Conservation (phyloP, 768 basidiomycete species). For the Chalciporus piperatus region DNA sequence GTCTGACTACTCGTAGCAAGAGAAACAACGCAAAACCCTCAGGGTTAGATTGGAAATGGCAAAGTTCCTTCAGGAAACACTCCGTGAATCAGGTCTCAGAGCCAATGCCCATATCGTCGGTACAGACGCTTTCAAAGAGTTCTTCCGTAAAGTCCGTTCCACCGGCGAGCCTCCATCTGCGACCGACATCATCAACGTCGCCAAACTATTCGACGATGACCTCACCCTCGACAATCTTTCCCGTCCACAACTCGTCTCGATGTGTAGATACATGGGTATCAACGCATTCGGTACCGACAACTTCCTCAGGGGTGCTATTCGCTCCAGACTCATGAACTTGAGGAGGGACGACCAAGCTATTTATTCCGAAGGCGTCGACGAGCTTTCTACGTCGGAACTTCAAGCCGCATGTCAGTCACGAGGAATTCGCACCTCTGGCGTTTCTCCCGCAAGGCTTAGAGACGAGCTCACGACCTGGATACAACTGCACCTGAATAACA, state of each 20-base stretch:
- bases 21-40: constrained; percentile 94
- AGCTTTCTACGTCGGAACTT: constrained; percentile 86
- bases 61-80: constrained; percentile 97
- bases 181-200: constrained; percentile 88
- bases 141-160: constrained; percentile 96
- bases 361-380: constrained; percentile 83
- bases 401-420: constrained; percentile 92
- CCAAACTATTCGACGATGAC: constrained; percentile 96
- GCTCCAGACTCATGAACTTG: constrained; percentile 75
- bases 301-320: constrained; percentile 90
- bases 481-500: constrained; percentile 81
- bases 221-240: constrained; percentile 97
- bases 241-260: constrained; percentile 95
- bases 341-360: constrained; percentile 94
- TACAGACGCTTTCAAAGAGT: constrained; percentile 96
- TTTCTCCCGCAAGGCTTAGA: constrained; percentile 83
- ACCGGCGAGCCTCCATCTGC: constrained; percentile 93
- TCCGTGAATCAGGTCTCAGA: constrained; percentile 90
- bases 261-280: constrained; percentile 97
- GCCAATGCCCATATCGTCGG: constrained; percentile 92
- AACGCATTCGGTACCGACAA: constrained; percentile 99
- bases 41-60: constrained; percentile 97
- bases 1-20: constrained; percentile 55
- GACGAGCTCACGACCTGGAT: constrained; percentile 95
- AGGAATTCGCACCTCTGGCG: constrained; percentile 85